Evolutionary conservation across 345 rosid genomes (phyloP), one percentile per base, ranked within the genome.

Genomic region (Hibiscus mutabilis): DNA sequence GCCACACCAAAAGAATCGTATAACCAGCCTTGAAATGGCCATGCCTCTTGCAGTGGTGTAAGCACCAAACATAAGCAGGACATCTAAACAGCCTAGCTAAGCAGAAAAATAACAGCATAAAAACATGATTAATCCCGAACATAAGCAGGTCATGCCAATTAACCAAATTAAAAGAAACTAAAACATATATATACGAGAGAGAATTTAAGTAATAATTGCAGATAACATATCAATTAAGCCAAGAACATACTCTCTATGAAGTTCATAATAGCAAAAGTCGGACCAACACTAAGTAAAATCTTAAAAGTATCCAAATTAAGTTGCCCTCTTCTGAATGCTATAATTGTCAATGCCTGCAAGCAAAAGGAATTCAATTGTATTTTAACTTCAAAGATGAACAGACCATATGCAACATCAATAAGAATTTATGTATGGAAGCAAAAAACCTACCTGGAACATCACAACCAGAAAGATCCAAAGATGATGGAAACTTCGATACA

Each of bases 21-120:
- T 92, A 76, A 95, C 83, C 62, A 95, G 82, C 81, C 98, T 87
- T 46, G 99, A 92, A 77, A 95, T 86, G 69, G 99, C 99, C 99
- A 95, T 92, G 84, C 92, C 99, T 83, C 98, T 86, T 10, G 98
- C 88, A 21, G 92, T 85, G 67, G 85, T 75, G 82, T 95, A 95
- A 27, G 99, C 98, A 62, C 99, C 99, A 79, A 78, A 90, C 92
- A 86, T 95, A 75, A 95, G 94, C 74, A 95, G 63, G 66, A 90
- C 96, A 81, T 95, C 99, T 68, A 92, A 83, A 85, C 82, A 82
- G 80, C 92, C 99, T 95, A 79, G 60, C 58, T 24, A 52, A 56
- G 79, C 59, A 75, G 61, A 69, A 74, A 78, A 70, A 16, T 37
- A 72, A 67, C 70, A 60, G 55, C 52, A 72, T 68, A 61, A 53